Evolutionary conservation across 2,329 filamentous ascomycete species (phyloP).

Genomic region (Zasmidium angulare): DNA sequence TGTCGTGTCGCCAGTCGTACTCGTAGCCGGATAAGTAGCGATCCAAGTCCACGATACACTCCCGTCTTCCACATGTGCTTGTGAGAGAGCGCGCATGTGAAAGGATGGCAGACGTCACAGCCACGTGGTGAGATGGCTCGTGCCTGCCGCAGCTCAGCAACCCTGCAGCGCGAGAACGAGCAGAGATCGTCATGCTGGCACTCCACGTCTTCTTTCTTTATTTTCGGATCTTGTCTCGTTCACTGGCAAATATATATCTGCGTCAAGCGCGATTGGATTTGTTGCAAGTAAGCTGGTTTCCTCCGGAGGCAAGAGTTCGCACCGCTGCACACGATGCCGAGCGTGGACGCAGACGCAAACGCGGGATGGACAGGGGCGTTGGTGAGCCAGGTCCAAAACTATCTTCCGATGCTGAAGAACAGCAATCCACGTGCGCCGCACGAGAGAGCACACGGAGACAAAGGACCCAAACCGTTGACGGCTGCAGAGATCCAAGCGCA

Average conservation of each 20-base stretch:
- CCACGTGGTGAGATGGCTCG: neutral
- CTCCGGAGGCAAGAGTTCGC: too few relatives aligned
- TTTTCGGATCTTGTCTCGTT: neutral
- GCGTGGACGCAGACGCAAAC: conserved; percentile 9
- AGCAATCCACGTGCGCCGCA: conserved; percentile 14
- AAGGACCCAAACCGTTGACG: conserved; percentile 40
- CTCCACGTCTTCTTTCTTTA: neutral
- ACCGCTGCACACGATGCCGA: conserved; percentile 3
- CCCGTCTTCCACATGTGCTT: too few relatives aligned
- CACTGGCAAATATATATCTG: too few relatives aligned
- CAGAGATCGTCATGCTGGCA: neutral
- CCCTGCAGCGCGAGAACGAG: neutral
- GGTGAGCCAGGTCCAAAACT: conserved; percentile 3
- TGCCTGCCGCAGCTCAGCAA: neutral
- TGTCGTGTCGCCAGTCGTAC: too few relatives aligned
- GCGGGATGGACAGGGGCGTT: conserved; percentile 3
- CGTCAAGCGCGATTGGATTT: too few relatives aligned
- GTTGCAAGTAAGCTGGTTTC: too few relatives aligned
- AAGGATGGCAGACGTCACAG: neutral
- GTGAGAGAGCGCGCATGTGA: neutral
- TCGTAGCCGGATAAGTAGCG: too few relatives aligned
- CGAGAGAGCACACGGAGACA: conserved; percentile 18
- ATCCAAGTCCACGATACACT: too few relatives aligned
- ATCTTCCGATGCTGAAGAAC: conserved; percentile 4
- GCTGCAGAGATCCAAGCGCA: conserved; percentile 62